Base-by-base conservation (phyloP, 2,329 filamentous ascomycete species). In the Curvularia eragrostidis region DNA sequence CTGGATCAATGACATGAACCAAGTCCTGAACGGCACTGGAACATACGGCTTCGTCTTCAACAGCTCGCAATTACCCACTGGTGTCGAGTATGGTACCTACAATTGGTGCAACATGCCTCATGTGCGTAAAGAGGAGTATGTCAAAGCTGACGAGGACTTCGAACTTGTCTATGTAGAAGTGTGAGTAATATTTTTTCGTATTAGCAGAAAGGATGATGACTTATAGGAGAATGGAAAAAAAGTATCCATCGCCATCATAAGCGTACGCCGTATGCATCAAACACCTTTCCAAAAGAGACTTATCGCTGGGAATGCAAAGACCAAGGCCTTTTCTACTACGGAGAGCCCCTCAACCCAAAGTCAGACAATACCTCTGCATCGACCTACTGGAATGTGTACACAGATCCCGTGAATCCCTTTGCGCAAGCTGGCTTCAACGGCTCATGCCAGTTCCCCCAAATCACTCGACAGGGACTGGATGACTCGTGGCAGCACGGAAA, bases 31-130 rank as follows among this genome's bases (percentile, higher is more conserved):
- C 56, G 81, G 83, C 7, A 78, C 81, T 1, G 91, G 89, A 1
- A 83, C 87, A 0, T 88, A 91, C 73, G 90, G 89, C 1, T 93
- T 92, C 72, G 82, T 91, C 18, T 95, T 88, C 77, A 87, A 91
- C 69, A 83, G 84, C 32, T 91, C 89, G 1, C 64, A 78, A 1
- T 84, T 85, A 0, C 85, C 89, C 0, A 77, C 81, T 52, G 70
- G 71, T 6, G 70, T 76, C 0, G 65, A 80, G 36, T 89, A 90
- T 75, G 85, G 86, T 5, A 82, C 79, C 1, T 93, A 93, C 76
- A 92, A 94, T 74, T 94, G 83, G 82, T 95, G 91, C 77, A 93
- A 95, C 70, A 95, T 95, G 90, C 91, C 91, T 0, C 91, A 94
- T 77, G 89, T 91, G n/a, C 83, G 90, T 30, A 78, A 74, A 21